These are phyloP conservation scores for Stachybotrys echinatus DNA, from an alignment of 2,329 filamentous ascomycete genomes.

Conservation along the genomic window DNA sequence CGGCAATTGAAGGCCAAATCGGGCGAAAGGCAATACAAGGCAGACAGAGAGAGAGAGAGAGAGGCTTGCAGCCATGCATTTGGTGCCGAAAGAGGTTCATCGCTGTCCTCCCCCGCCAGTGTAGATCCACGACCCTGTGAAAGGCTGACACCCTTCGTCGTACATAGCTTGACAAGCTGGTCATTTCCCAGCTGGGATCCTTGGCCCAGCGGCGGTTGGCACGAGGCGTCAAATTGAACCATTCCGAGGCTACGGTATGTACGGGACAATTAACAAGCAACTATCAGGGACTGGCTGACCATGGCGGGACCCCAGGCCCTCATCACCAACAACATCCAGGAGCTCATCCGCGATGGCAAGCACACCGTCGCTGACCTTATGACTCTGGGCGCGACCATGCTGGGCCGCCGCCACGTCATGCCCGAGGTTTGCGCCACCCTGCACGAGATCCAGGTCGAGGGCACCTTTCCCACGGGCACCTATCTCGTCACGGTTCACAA, in stretches of 20 bases:
- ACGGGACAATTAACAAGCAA: not conserved
- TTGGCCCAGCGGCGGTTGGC: slow-evolving; percentile 86
- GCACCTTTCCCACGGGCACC: slow-evolving; percentile 84
- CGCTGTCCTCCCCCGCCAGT: slow-evolving; percentile 3
- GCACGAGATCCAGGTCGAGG: slow-evolving; percentile 85
- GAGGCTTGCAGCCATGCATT: slow-evolving; percentile 36
- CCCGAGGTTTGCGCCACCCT: slow-evolving; percentile 77
- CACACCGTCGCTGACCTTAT: slow-evolving; percentile 92
- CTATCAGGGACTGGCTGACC: not conserved
- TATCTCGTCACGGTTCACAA: slow-evolving; percentile 94
- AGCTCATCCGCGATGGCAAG: slow-evolving; percentile 94
- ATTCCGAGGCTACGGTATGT: slow-evolving; percentile 75
- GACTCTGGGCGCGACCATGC: slow-evolving; percentile 84
- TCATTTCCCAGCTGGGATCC: slow-evolving; percentile 81
- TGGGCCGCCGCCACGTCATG: slow-evolving; percentile 85
- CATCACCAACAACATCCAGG: slow-evolving; percentile 85
- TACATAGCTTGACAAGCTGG: slow-evolving; percentile 85
- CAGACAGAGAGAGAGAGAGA: too few relatives aligned
- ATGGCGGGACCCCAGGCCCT: slow-evolving; percentile 48
- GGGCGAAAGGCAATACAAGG: too few relatives aligned
- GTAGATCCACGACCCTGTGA: slow-evolving; percentile 3
- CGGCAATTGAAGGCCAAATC: too few relatives aligned
- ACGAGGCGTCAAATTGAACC: slow-evolving; percentile 82
- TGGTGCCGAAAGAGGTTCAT: slow-evolving; percentile 43
- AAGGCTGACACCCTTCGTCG: slow-evolving; percentile 2